A percentile compares a stretch with the other conserved stretches of the same genome.
Conservation (phyloP, 352 stramenopile genomes). For the Nannochloropsis limnetica region DNA sequence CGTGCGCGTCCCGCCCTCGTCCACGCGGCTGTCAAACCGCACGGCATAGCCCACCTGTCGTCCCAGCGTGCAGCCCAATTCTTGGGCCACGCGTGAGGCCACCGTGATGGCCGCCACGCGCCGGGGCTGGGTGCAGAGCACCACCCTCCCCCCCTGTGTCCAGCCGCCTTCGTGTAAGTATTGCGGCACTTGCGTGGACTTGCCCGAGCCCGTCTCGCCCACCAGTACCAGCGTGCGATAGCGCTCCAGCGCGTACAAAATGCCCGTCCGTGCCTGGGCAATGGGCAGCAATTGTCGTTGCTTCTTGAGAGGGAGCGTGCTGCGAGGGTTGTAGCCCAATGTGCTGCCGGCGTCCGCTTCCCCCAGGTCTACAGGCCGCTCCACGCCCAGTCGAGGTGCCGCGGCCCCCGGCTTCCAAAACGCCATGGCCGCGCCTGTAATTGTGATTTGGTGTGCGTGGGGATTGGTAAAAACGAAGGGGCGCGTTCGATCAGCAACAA, state of each 20-base stretch:
- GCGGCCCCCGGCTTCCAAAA: constrained; percentile 50
- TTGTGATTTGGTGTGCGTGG: background rate
- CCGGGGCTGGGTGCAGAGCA: constrained; percentile 86
- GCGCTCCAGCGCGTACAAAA: constrained; percentile 48
- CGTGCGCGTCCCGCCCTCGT: constrained; percentile 61
- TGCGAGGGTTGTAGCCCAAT: constrained; percentile 42
- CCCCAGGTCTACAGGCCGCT: constrained; percentile 31
- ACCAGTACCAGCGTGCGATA: constrained; percentile 82
- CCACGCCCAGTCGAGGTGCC: constrained; percentile 35
- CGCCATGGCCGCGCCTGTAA: constrained; percentile 23
- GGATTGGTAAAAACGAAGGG: no score
- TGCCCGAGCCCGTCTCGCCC: constrained; percentile 94
- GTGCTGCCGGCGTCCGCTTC: constrained; percentile 38
- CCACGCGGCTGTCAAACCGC: constrained; percentile 45
- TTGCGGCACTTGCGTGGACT: constrained; percentile 99
- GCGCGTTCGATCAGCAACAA: no score
- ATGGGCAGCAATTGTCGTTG: constrained; percentile 46
- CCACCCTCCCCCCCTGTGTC: constrained; percentile 44
- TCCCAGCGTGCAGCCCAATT: constrained; percentile 83
- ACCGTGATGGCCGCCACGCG: constrained; percentile 94
- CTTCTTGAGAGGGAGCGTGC: constrained; percentile 41
- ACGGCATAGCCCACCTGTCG: constrained; percentile 73
- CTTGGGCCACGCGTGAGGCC: constrained; percentile 88
- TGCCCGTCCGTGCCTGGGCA: constrained; percentile 37
- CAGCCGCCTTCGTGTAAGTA: constrained; percentile 88